Conservation (phyloP, 441 rosid genomes). For the Brassica balearica region DNA sequence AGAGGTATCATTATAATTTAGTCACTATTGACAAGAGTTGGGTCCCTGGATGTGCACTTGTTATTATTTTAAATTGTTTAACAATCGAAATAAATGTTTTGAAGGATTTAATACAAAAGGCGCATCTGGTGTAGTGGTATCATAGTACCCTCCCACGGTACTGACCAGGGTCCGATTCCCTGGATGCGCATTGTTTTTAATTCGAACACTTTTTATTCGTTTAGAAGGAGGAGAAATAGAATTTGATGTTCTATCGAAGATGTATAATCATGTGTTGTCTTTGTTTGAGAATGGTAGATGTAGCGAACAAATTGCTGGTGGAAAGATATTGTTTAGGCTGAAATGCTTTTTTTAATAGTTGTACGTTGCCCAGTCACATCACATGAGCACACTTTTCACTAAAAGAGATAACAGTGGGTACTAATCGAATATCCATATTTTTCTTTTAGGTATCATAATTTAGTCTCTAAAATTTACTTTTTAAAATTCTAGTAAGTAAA, state of each 20-base stretch:
- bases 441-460: too few species aligned
- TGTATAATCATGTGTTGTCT: background rate
- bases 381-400: background rate
- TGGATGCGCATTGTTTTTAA: conserved; percentile 64
- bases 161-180: conserved; percentile 99
- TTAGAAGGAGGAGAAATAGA: background rate
- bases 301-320: background rate
- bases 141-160: conserved; percentile 99
- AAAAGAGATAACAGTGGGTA: background rate
- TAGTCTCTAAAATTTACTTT: too few species aligned
- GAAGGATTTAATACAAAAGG: background rate
- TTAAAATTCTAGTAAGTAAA: too few species aligned
- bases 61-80: too few species aligned
- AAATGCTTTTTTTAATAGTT: background rate
- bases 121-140: conserved; percentile 99
- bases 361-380: background rate
- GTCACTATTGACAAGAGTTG: too few species aligned
- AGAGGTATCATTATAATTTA: background rate
- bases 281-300: background rate
- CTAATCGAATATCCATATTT: too few species aligned
- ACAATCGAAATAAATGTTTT: too few species aligned
- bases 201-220: background rate
- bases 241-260: background rate
- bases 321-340: background rate
- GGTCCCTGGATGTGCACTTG: too few species aligned